Percentiles rank a stretch among this genome's conserved stretches.
phyloP scores from a whole-genome alignment of 768 basidiomycete species.

The Suillus variegatus region DNA sequence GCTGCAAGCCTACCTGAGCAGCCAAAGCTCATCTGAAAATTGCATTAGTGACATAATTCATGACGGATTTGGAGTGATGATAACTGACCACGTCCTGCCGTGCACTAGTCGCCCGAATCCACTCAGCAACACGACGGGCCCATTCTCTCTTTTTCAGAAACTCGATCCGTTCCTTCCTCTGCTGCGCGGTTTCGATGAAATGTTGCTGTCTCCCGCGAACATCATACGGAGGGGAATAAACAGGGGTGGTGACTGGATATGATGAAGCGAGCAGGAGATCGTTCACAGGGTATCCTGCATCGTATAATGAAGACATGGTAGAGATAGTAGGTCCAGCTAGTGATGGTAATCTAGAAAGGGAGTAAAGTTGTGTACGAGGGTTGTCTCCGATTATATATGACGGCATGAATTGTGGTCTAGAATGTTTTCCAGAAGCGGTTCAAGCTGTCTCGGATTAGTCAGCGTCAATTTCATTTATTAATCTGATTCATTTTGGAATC shows the following conservation, averaged over 20 bases:
- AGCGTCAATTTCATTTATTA: conserved; percentile 10
- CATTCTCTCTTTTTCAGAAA: conserved; percentile 50
- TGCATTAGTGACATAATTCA: not conserved
- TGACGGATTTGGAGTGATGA: not conserved
- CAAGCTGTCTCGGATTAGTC: conserved; percentile 11
- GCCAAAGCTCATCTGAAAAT: conserved; percentile 22
- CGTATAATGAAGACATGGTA: not conserved
- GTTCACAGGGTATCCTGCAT: conserved; percentile 5
- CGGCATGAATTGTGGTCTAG: conserved; percentile 7
- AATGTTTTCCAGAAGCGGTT: conserved; percentile 11
- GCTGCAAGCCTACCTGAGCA: conserved; percentile 11
- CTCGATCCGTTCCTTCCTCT: conserved; percentile 53
- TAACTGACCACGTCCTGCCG: conserved; percentile 27
- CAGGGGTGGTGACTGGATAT: conserved; percentile 26
- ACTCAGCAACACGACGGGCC: conserved; percentile 40
- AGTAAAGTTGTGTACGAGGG: conserved; percentile 13
- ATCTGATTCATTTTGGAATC: not conserved
- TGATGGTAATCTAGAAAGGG: conserved; percentile 6
- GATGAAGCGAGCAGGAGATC: conserved; percentile 5
- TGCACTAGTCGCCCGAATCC: conserved; percentile 34
- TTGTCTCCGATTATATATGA: conserved; percentile 12
- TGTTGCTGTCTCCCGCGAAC: conserved; percentile 44
- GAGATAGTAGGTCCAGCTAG: not conserved
- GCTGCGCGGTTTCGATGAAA: conserved; percentile 45
- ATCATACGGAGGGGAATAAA: conserved; percentile 38